Evolutionary conservation across 192 early-diverging fungal species (phyloP), one percentile per base, ranked within the genome.

Genomic region (Coemansia umbellata): DNA sequence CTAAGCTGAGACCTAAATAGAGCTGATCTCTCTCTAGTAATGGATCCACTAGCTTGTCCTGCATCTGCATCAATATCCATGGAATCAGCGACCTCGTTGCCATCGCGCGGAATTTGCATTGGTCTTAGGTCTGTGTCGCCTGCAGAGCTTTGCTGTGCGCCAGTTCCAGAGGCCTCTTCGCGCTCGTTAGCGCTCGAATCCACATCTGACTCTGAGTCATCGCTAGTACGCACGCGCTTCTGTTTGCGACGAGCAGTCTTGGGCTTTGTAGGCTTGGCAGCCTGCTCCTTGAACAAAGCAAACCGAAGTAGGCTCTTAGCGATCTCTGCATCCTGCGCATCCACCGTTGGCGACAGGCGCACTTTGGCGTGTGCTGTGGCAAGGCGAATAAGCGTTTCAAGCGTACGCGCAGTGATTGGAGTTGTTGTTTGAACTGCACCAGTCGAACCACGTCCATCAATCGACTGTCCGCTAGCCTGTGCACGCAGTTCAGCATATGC

Each of bases 361-460:
- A 84, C 78, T 78, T 99, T 99, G 39, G 96, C 94, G 67, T 99
- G 93, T 11, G 96, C 93, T 5, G 96, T 94, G 1, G 93, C 85
- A 50, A 99, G 72, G 76, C 96, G 91, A 63, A 99, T 96, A 31
- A 99, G 79, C 3, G 96, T 97, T 72, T 99, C 96, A 15, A 99
- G 79, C 14, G 96, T 95, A 83, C 96, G 91, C n/a, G 93, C 86
- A 9, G 96, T 99, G 52, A 97, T 83, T n/a, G 96, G 96, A 27
- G 93, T 81, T 1, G 94, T 96, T 78, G 91, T 86, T 70, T 90
- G 81, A 55, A 85, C 86, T 19, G 84, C 77, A 8, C 83, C 82
- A 15, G 85, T 79, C 11, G 85, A 77, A 28, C 53, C 58, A 24
- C 40, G 53, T 14, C 55, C 62, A 0, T 54, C 64, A n/a, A 59